Conservation (phyloP, 2,329 filamentous ascomycete species). For the Botrytis squamosa region DNA sequence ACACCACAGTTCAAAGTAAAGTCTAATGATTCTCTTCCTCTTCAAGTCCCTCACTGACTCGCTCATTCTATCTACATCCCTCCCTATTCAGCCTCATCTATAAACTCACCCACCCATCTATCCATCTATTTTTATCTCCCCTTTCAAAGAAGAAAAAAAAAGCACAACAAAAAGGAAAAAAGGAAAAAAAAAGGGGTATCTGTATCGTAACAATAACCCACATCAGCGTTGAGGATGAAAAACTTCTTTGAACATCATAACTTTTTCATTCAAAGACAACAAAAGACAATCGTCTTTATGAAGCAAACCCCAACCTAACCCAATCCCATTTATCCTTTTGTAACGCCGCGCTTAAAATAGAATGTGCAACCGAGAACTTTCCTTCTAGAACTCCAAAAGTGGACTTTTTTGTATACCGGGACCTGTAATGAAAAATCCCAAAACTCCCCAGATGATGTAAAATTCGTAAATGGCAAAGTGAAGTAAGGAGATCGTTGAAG, state of each 20-base stretch:
- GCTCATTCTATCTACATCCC: background rate
- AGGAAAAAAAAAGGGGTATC: background rate
- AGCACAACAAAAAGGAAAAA: background rate
- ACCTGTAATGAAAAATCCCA: background rate
- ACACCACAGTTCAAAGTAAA: background rate
- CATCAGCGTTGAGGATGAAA: constrained; percentile 3
- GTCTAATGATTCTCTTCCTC: background rate
- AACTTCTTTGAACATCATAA: background rate
- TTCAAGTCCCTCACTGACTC: background rate
- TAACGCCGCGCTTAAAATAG: constrained; percentile 10
- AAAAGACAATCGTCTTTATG: background rate
- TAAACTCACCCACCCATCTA: background rate
- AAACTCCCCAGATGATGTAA: background rate
- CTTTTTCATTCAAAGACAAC: background rate
- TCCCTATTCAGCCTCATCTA: background rate
- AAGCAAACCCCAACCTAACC: background rate
- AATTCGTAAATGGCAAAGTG: constrained; percentile 13
- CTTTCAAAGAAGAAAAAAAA: background rate
- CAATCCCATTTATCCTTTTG: background rate
- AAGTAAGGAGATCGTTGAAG: background rate
- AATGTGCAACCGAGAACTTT: background rate
- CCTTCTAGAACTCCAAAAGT: constrained; percentile 21
- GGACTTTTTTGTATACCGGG: constrained; percentile 21
- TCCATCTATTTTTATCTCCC: background rate
- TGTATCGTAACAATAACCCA: background rate